Base-by-base conservation (phyloP, 768 basidiomycete genomes). In the Leucocoprinus birnbaumii region DNA sequence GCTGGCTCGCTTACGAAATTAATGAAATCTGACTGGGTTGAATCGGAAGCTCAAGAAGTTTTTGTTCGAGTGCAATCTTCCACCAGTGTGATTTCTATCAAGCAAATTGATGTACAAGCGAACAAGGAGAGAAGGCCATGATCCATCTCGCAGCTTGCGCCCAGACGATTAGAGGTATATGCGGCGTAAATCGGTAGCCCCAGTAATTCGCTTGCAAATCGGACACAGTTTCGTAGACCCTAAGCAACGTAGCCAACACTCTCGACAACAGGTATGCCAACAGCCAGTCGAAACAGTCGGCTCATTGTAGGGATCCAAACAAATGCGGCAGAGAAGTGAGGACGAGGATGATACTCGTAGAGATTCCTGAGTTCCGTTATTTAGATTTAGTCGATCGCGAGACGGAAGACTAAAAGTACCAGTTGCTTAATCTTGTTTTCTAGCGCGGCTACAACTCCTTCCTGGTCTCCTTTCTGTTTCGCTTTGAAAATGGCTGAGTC, bases 201-300 rank as follows among this genome's bases (percentile, higher is more conserved):
- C 76, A 24, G 90, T 92, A 53, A 93, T 93, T 48, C 91, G 81
- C 68, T 92, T 91, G 75, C 90, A 93, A 60, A 92, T 91, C 0
- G 90, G 90, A 65, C 90, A 93, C 14, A 92, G 76, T 63, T 85
- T 89, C 6, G 89, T 91, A 10, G 88, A 82, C 19, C 87, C 87
- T 41, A 93, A 75, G 66, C 91, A 91, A n/a, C 84, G 83, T 31
- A 93, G 68, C 90, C 90, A 93, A 67, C 90, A 93, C 62, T 83
- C 83, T 42, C 83, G 75, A 64, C 90, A 93, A 60, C 87, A 91
- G 0, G 88, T 88, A 64, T 93, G 90, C 91, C 91, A 93, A 66
- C 90, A 93, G 6, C 89, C 89, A 0, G 88, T 90, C 13, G 88
- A 90, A 8, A 85, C 80, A 0, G 89, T 90, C 0, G 90, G 86